Evolutionary conservation across 176 grass and related monocot species (phyloP).

Genomic region (Carex myosuroides): DNA sequence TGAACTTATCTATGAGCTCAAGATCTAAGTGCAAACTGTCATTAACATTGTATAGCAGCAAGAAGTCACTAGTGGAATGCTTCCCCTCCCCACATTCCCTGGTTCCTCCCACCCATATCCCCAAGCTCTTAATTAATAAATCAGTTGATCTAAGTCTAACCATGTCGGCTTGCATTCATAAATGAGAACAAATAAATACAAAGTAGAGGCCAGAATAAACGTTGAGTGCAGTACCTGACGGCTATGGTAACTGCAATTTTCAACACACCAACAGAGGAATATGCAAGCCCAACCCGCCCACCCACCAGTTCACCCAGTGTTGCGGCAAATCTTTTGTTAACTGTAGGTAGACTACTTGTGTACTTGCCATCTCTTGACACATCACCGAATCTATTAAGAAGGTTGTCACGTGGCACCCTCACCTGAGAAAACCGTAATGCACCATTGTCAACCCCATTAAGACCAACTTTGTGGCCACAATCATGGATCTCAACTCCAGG

Average conservation of each 20-base stretch:
- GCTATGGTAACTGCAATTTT: slow-evolving; percentile 87
- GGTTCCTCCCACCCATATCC: background rate
- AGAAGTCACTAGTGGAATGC: background rate
- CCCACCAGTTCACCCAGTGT: slow-evolving; percentile 95
- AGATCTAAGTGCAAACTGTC: background rate
- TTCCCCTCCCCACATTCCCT: background rate
- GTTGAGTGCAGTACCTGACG: slow-evolving; percentile 33
- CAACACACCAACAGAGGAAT: slow-evolving; percentile 70
- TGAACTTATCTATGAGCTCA: background rate
- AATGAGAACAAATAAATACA: background rate
- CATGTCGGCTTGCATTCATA: background rate
- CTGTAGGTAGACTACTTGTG: slow-evolving; percentile 74
- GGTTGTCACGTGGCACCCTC: slow-evolving; percentile 88
- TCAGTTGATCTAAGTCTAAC: background rate
- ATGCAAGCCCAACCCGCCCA: slow-evolving; percentile 75
- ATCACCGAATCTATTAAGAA: slow-evolving; percentile 94
- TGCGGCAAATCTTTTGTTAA: slow-evolving; percentile 93
- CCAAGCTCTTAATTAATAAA: background rate
- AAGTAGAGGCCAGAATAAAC: background rate
- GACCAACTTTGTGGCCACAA: slow-evolving; percentile 92
- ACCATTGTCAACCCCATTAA: slow-evolving; percentile 97
- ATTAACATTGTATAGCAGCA: background rate
- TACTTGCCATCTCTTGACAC: slow-evolving; percentile 88
- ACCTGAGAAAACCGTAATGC: slow-evolving; percentile 72
- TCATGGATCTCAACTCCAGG: slow-evolving; percentile 94